Evolutionary conservation across 2,329 filamentous ascomycete species (phyloP).

Genomic region (Exophiala alcalophila): DNA sequence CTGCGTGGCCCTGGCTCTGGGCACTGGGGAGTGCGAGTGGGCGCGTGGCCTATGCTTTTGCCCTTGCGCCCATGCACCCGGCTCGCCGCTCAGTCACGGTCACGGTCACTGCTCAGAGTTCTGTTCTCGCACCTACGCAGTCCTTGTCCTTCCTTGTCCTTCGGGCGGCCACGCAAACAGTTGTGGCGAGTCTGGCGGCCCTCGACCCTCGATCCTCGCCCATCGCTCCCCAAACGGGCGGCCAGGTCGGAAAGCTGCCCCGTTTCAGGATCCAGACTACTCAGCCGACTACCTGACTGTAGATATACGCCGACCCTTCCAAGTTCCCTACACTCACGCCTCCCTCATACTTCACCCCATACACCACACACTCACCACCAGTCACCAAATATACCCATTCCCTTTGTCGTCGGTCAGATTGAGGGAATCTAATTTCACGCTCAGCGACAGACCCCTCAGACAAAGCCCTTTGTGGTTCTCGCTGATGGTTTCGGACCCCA

Average conservation of each 20-base stretch:
- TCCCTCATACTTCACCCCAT: slow-evolving; percentile 2
- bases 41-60: not conserved
- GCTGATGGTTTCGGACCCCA: not conserved
- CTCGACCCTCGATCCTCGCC: slow-evolving; percentile 7
- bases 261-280: slow-evolving; percentile 16
- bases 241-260: slow-evolving; percentile 17
- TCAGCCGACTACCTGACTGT: too few species aligned
- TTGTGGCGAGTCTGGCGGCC: slow-evolving; percentile 13
- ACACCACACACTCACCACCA: slow-evolving; percentile 4
- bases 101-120: too few species aligned
- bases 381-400: not conserved
- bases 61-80: too few species aligned
- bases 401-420: not conserved
- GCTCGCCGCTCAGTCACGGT: too few species aligned
- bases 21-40: slow-evolving; percentile 1
- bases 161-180: slow-evolving; percentile 22
- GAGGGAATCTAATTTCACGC: slow-evolving; percentile 1
- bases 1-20: not conserved
- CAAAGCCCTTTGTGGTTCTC: not conserved
- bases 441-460: too few species aligned
- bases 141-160: too few species aligned
- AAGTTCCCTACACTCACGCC: slow-evolving; percentile 7
- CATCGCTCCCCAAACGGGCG: slow-evolving; percentile 9
- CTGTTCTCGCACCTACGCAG: slow-evolving; percentile 4
- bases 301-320: slow-evolving; percentile 26